Evolutionary conservation across 495 filamentous ascomycete species (phyloP), one percentile per base, ranked within the genome.

Genomic region (Neurospora pannonica): DNA sequence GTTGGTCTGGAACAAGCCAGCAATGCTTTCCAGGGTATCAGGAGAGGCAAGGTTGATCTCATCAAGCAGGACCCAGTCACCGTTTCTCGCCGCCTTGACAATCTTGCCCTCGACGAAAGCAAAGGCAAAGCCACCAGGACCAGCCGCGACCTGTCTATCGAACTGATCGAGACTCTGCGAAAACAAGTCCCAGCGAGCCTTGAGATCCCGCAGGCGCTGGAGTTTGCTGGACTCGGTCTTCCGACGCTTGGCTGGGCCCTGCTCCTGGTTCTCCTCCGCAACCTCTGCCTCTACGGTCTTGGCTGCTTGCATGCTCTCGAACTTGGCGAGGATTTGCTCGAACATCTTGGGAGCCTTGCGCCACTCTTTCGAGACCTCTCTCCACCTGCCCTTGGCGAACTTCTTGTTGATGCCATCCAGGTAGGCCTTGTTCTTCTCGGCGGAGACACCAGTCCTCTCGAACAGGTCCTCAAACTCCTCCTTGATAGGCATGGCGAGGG

Each of bases 31-130:
- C 11, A 99, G 83, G 0, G 96, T 98, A 77, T 99, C 97, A 4
- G 95, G 90, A 0, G 95, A 92, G 5, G 97, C 96, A 69, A 99
- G 86, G 78, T 99, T 99, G 77, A 99, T 97, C 82, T 99, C 97
- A 80, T 99, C 97, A 5, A 82, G 75, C 70, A 99, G 85, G 19
- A 99, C 93, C 97, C 97, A 99, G 79, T 97, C 94, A 6, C 97
- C 97, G 81, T 97, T 97, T 70, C 95, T 87, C 31, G 93, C 89
- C 6, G 97, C 97, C 82, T 93, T 93, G 40, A 98, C 92, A 77
- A 99, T 92, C 76, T 93, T 97, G 73, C 97, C 94, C 82, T 99
- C 95, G 3, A 98, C 90, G 77, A 99, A 99, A 21, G 92, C 90
- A 80, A 99, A 98, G 0, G 95, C 94, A 81, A 98, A 97, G 70